Conservation (phyloP, 1,284 basidiomycete genomes). For the Austroboletus novae-zelandiae region DNA sequence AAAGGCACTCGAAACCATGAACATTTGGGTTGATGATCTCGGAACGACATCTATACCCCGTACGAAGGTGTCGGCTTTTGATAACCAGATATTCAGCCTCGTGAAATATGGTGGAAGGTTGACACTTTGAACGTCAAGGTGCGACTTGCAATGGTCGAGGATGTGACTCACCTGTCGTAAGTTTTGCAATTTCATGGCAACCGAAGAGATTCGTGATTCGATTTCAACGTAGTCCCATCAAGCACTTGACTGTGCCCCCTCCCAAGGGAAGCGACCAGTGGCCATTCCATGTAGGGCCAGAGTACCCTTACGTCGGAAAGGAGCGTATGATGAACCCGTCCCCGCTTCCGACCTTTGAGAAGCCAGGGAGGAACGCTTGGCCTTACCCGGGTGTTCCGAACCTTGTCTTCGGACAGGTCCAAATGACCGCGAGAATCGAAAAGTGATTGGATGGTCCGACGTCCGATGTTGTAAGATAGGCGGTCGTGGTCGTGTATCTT, state of each 20-base stretch:
- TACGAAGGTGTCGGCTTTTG: neutral
- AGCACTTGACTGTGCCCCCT: neutral
- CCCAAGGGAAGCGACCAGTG: slow-evolving; percentile 1
- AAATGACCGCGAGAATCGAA: neutral
- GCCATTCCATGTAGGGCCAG: slow-evolving; percentile 4
- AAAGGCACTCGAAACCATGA: neutral
- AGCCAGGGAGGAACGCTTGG: slow-evolving; percentile 2
- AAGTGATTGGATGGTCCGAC: neutral
- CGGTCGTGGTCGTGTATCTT: no score
- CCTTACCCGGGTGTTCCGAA: slow-evolving; percentile 2
- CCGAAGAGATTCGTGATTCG: neutral
- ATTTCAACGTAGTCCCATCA: slow-evolving; percentile 6
- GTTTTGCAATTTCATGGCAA: neutral
- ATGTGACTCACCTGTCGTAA: neutral
- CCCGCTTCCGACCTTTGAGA: slow-evolving; percentile 9
- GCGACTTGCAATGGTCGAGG: slow-evolving; percentile 3
- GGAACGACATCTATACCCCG: slow-evolving; percentile 5
- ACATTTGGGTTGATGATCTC: slow-evolving; percentile 2
- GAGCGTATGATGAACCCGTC: neutral
- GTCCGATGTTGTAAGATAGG: no score
- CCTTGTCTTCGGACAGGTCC: slow-evolving; percentile 5
- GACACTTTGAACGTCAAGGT: slow-evolving; percentile 5
- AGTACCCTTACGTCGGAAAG: slow-evolving; percentile 11
- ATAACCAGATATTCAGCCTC: neutral
- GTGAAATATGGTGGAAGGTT: slow-evolving; percentile 6